Evolutionary conservation across 2,329 filamentous ascomycete genomes (phyloP).

Genomic region (Periconia sp.): DNA sequence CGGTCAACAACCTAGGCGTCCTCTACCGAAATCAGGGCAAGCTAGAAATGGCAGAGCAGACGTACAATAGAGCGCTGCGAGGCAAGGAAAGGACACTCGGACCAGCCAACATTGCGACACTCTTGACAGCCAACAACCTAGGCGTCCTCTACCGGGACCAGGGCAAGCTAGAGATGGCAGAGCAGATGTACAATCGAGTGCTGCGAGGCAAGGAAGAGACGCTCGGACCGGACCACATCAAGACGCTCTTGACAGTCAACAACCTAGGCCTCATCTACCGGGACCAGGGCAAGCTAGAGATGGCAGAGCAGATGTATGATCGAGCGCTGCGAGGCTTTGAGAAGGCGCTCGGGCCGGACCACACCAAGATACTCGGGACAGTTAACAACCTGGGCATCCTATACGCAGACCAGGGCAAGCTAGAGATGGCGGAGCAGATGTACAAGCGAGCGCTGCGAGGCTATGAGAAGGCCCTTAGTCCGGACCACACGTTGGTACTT

Average conservation of each 20-base stretch:
- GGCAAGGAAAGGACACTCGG: constrained; percentile 9
- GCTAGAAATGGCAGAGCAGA: constrained; percentile 3
- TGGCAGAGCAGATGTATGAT: too few relatives aligned
- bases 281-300: too few relatives aligned
- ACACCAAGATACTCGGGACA: constrained; percentile 15
- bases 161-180: constrained; percentile 4
- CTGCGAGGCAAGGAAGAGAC: constrained; percentile 6
- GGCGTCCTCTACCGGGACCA: constrained; percentile 1
- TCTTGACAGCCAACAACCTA: background rate
- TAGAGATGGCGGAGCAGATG: constrained; percentile 1
- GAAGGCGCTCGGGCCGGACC: too few relatives aligned
- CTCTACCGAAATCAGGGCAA: constrained; percentile 15
- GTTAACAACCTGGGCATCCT: too few relatives aligned
- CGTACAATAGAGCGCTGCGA: background rate
- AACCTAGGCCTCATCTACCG: constrained; percentile 14
- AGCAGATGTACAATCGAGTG: background rate
- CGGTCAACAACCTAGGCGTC: constrained; percentile 14
- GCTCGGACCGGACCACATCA: background rate
- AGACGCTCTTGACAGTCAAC: constrained; percentile 16
- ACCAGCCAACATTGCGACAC: background rate
- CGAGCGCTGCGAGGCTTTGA: too few relatives aligned
- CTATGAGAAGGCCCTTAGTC: constrained; percentile 2
- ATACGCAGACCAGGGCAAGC: too few relatives aligned
- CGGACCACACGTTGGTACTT: constrained; percentile 1
- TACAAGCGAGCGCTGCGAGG: constrained; percentile 5